Evolutionary conservation across 495 filamentous ascomycete species (phyloP).

Genomic region (Wilcoxina mikolae): DNA sequence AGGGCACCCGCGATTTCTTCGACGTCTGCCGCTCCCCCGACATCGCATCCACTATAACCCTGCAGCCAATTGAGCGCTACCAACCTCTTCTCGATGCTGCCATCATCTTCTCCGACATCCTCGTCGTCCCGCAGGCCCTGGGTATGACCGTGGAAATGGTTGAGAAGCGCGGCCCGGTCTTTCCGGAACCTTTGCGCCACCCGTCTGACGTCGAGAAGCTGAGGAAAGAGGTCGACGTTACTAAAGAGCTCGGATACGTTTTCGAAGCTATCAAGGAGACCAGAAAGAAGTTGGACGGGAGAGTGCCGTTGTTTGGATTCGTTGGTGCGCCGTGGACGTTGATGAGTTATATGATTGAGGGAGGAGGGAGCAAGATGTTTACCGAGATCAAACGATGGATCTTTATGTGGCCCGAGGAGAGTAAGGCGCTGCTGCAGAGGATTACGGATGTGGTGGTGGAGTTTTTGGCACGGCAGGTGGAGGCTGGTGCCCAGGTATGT

Average conservation of each 20-base stretch:
- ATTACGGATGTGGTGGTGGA: constrained; percentile 87
- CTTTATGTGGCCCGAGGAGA: constrained; percentile 70
- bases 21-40: constrained; percentile 88
- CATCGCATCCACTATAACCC: constrained; percentile 74
- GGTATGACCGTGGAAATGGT: constrained; percentile 96
- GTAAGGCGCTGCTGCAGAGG: constrained; percentile 69
- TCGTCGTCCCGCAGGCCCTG: constrained; percentile 94
- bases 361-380: constrained; percentile 87
- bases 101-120: constrained; percentile 97
- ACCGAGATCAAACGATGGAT: constrained; percentile 87
- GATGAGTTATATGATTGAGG: constrained; percentile 97
- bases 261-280: constrained; percentile 90
- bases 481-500: constrained; percentile 76
- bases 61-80: constrained; percentile 88
- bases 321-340: constrained; percentile 95
- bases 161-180: constrained; percentile 87
- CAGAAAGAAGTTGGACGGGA: constrained; percentile 63
- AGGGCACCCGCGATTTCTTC: constrained; percentile 84
- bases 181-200: constrained; percentile 64
- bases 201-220: constrained; percentile 75
- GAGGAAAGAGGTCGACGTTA: constrained; percentile 63
- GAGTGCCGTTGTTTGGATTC: constrained; percentile 92
- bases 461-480: constrained; percentile 80
- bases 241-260: constrained; percentile 74
- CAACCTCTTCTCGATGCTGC: constrained; percentile 84